Conservation (phyloP, 2,329 filamentous ascomycete genomes). For the Colletotrichum godetiae region DNA sequence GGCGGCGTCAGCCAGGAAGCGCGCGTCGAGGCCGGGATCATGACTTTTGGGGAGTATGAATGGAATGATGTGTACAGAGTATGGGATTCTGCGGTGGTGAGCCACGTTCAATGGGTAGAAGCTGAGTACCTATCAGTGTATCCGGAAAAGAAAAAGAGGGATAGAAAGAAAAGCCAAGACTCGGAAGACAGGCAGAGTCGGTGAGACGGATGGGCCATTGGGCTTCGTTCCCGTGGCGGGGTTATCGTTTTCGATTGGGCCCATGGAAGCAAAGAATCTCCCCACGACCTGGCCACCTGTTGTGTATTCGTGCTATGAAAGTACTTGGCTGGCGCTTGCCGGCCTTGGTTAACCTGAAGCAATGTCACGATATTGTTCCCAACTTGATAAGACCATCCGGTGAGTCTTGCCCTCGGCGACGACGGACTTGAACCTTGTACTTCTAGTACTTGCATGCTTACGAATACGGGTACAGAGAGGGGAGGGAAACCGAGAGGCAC, state of each 20-base stretch:
- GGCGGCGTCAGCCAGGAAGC: constrained; percentile 8
- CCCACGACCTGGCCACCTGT: constrained; percentile 21
- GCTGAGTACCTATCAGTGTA: not conserved
- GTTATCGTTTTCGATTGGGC: constrained; percentile 8
- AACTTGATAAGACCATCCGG: not conserved
- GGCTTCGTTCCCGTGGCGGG: constrained; percentile 11
- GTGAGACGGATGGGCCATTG: constrained; percentile 8
- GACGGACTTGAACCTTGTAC: not conserved
- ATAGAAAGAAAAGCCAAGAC: constrained; percentile 5
- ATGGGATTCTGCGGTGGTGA: not conserved
- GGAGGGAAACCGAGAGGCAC: not conserved
- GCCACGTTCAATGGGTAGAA: not conserved
- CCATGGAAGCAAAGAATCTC: constrained; percentile 20
- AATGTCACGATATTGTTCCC: not conserved
- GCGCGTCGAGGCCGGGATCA: constrained; percentile 21
- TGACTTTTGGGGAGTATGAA: not conserved
- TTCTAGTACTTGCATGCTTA: not conserved
- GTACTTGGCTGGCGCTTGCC: not conserved
- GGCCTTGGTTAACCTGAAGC: not conserved
- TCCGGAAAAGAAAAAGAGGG: not conserved
- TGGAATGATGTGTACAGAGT: not conserved
- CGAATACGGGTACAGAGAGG: not conserved
- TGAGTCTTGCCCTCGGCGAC: not conserved
- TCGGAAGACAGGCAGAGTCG: not conserved
- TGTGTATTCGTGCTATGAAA: not conserved